phyloP scores from a whole-genome alignment of 768 basidiomycete genomes.

The Piloderma croceum region DNA sequence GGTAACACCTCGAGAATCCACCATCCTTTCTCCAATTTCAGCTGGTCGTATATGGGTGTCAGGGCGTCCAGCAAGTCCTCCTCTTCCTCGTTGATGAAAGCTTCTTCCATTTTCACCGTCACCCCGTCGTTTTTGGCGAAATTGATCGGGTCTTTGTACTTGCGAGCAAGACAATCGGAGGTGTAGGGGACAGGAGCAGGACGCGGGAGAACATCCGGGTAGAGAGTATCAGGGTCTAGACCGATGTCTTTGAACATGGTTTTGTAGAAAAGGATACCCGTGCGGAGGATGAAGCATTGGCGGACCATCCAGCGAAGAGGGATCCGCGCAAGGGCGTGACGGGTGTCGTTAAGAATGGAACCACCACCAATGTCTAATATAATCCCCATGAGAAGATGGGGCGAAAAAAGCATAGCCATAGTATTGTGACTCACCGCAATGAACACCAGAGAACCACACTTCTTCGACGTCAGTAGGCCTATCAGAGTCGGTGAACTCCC shows the following conservation, averaged over 20 bases:
- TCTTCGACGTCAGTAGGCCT: constrained; percentile 52
- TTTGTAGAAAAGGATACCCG: constrained; percentile 40
- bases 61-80: constrained; percentile 60
- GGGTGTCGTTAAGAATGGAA: constrained; percentile 35
- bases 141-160: no score
- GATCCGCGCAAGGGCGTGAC: constrained; percentile 34
- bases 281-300: constrained; percentile 36
- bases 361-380: constrained; percentile 51
- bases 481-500: no score
- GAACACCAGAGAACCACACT: constrained; percentile 59
- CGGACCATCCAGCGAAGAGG: constrained; percentile 56
- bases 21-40: constrained; percentile 44
- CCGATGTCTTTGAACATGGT: constrained; percentile 27
- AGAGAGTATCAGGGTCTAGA: constrained; percentile 26
- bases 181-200: constrained; percentile 17
- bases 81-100: no score
- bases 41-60: constrained; percentile 54
- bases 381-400: neutral
- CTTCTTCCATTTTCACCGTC: no score
- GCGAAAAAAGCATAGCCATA: neutral
- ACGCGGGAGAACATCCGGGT: constrained; percentile 25
- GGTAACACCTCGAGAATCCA: constrained; percentile 65
- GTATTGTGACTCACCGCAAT: constrained; percentile 26
- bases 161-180: constrained; percentile 8
- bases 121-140: no score